Base-by-base conservation (phyloP, 164 flowering plant genomes). In the Aristolochia fimbriata region DNA sequence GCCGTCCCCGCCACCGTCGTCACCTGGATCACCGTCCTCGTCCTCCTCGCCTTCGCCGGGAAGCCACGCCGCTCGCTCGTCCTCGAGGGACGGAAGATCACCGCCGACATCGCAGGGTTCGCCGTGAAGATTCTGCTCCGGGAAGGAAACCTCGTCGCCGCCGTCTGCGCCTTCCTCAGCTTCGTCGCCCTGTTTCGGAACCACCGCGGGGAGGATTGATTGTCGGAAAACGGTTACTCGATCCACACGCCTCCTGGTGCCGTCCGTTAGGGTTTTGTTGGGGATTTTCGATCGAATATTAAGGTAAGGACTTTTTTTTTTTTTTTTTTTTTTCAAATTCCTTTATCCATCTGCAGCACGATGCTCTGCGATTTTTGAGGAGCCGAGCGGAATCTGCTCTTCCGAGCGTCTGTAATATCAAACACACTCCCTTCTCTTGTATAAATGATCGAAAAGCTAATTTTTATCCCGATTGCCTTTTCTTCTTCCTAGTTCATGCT, bases 1-100 rank as follows among this genome's bases (percentile, higher is more conserved):
- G 76, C 78, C 23, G 76, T 81, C n/a, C 75, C 87, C 15, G 85
- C 91, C 50, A 81, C 88, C 19, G 63, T 86, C 57, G 72, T 88
- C 45, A 68, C 87, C 6, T 86, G 93, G 88, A 83, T 84, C 69
- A 86, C 91, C 7, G 80, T 88, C 62, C 57, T 88, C 58, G 91
- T 86, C 61, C 80, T 84, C 50, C 74, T 88, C 10, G 70, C 91
- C 19, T 80, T 84, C 22, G 77, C 83, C 8, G 92, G 96, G 17
- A 84, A 81, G 45, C 81, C 85, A 0, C 81, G 83, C 25, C 69
- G 70, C 12, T 76, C 81, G 19, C 73, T 88, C 30, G 91, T 72
- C 10, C 63, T 56, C 4, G 81, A 79, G 21, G 87, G 93, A 15
- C 69, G 80, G 67, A 77, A 74, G 70, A 86, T 88, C 56, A 83